Conservation (phyloP, 164 flowering plant genomes). For the Magnolia sinica region DNA sequence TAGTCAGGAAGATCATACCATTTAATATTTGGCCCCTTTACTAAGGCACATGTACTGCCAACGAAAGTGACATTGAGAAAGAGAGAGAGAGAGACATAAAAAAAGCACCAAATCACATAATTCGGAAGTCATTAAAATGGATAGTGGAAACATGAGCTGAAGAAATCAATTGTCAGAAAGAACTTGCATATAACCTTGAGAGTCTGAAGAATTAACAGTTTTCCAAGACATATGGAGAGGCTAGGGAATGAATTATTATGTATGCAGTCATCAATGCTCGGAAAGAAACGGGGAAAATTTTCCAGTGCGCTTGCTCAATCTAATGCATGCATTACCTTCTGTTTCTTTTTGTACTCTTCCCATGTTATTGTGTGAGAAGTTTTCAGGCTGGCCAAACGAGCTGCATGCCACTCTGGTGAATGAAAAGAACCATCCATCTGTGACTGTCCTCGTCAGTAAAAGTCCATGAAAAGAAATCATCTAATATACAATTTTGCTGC, state of each 20-base stretch:
- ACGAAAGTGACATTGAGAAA: not conserved
- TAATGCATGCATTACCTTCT: constrained; percentile 47
- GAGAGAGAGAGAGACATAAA: constrained; percentile 1
- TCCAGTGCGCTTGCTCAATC: not conserved
- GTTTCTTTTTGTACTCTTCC: constrained; percentile 95
- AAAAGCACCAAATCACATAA: not conserved
- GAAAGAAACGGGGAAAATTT: not conserved
- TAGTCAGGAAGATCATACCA: no score
- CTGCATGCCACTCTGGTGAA: constrained; percentile 99
- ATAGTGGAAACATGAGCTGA: not conserved
- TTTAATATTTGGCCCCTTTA: no score
- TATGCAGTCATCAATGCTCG: not conserved
- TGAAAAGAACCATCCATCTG: constrained; percentile 99
- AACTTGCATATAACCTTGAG: not conserved
- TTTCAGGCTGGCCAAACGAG: constrained; percentile 99
- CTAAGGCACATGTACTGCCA: no score
- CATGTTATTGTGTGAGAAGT: constrained; percentile 96
- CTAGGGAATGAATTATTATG: not conserved
- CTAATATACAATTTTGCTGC: constrained; percentile 6
- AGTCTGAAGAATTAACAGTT: not conserved
- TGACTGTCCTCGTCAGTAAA: constrained; percentile 81
- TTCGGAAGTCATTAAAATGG: not conserved
- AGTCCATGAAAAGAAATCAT: constrained; percentile 28
- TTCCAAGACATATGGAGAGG: not conserved
- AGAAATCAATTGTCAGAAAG: not conserved